Base-by-base conservation (phyloP, 129 eudicot species). In the Chrysanthemum lavandulifolium region DNA sequence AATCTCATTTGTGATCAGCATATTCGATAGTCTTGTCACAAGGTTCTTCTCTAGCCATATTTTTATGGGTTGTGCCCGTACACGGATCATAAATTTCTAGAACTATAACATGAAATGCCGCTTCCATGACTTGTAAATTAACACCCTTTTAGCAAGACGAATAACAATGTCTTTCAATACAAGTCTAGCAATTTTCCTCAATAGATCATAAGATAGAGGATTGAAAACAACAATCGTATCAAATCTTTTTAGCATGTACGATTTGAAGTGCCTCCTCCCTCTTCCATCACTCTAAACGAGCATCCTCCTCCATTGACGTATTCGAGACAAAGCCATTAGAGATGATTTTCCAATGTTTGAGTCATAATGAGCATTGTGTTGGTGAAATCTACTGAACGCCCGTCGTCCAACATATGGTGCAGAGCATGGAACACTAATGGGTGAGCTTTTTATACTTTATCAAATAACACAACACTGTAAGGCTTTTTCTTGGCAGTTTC, bases 221-320 rank as follows among this genome's bases (percentile, higher is more conserved):
- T 94, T 97, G 19, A 94, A 94, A 11, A 94, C 88, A 75, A 94
- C 97, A 54, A 94, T 86, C 83, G 90, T 96, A 64, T 94, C 99
- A 7, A 94, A 85, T 62, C 97, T 68, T 62, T 94, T 94, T 13
- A 94, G 78, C 16, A 94, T 63, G 80, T 94, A 96, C 0, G 99
- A 96, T 75, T 88, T 90, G 54, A 94, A 94, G 57, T 94, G 21
- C 21, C 21, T 19, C 21, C 21, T 19, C 21, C 98, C 86, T 94
- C 93, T 65, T 83, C 88, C 91, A 88, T 81, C 60, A 94, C 97
- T 82, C 79, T 13, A 82, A 89, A 5, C 91, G 87, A 11, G 99
- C 97, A 8, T 61, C 76, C 1, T 61, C 76, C 1, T 66, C 88
- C 89, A 94, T 94, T 11, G 91, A 72, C 6, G 86, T 78, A 62